A percentile compares a stretch with the other conserved stretches of the same genome.
Evolutionary conservation across 2,329 filamentous ascomycete genomes (phyloP).

Genomic region (Capronia epimyces): DNA sequence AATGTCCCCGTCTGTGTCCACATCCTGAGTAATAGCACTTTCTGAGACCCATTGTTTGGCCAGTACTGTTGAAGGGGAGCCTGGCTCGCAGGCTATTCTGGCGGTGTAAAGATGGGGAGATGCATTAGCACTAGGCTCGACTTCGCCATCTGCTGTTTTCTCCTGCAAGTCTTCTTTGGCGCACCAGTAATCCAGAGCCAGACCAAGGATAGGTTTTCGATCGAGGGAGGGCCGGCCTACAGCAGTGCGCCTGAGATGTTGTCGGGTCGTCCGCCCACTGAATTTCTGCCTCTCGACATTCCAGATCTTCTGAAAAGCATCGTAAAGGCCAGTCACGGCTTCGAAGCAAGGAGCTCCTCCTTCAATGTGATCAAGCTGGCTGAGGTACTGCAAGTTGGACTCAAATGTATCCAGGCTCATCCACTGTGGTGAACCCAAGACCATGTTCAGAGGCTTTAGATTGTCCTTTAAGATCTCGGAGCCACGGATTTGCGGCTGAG

Average conservation of each 20-base stretch:
- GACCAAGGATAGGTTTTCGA: slow-evolving; percentile 36
- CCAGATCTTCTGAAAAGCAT: slow-evolving; percentile 42
- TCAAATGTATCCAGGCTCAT: slow-evolving; percentile 37
- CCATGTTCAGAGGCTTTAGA: slow-evolving; percentile 33
- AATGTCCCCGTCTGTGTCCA: slow-evolving; percentile 34
- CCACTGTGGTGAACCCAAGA: slow-evolving; percentile 30
- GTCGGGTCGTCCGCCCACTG: slow-evolving; percentile 33
- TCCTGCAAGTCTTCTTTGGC: slow-evolving; percentile 26
- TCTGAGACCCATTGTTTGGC: slow-evolving; percentile 42
- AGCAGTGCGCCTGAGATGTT: slow-evolving; percentile 39
- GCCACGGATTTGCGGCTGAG: slow-evolving; percentile 39
- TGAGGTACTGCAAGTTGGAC: slow-evolving; percentile 41
- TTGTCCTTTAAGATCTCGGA: slow-evolving; percentile 41
- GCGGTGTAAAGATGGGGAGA: slow-evolving; percentile 33
- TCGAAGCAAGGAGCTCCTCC: slow-evolving; percentile 44
- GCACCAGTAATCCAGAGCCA: slow-evolving; percentile 42
- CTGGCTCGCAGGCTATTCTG: slow-evolving; percentile 43
- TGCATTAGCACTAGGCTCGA: slow-evolving; percentile 24
- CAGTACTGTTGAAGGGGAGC: slow-evolving; percentile 41
- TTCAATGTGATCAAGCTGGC: slow-evolving; percentile 42
- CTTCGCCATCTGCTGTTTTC: slow-evolving; percentile 25
- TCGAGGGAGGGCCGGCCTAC: slow-evolving; percentile 42
- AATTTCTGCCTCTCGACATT: slow-evolving; percentile 36
- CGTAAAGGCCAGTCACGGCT: slow-evolving; percentile 41
- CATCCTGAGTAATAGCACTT: slow-evolving; percentile 33